Percentiles rank a stretch among this genome's conserved stretches.
phyloP scores from a whole-genome alignment of 257 asterid genomes.

The Lavandula angustifolia region DNA sequence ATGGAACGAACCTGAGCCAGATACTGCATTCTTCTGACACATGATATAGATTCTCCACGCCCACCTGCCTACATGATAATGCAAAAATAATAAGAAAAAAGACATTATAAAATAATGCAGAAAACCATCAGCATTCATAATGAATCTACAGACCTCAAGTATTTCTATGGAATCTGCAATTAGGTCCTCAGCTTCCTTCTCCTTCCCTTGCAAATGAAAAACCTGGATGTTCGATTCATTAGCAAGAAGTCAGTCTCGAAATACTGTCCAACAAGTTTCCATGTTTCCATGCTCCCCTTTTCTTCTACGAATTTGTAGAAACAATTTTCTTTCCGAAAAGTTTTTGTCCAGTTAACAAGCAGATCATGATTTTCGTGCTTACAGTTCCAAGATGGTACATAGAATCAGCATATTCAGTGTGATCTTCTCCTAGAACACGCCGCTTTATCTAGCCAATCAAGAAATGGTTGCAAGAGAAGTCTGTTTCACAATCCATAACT shows the following conservation, averaged over 20 bases:
- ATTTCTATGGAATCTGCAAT: slow-evolving; percentile 64
- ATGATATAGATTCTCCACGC: slow-evolving; percentile 61
- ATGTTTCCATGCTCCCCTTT: slow-evolving; percentile 11
- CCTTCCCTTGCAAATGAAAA: slow-evolving; percentile 66
- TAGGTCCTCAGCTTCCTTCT: slow-evolving; percentile 73
- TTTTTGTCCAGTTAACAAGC: not conserved
- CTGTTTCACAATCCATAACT: slow-evolving; percentile 29
- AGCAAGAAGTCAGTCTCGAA: slow-evolving; percentile 13
- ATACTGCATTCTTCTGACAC: slow-evolving; percentile 73
- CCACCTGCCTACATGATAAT: slow-evolving; percentile 65
- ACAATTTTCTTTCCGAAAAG: not conserved
- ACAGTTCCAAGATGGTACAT: slow-evolving; percentile 91
- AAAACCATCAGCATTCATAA: slow-evolving; percentile 29
- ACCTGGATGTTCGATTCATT: slow-evolving; percentile 50
- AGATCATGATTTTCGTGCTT: slow-evolving; percentile 38
- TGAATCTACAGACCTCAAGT: slow-evolving; percentile 63
- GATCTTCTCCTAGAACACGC: slow-evolving; percentile 78
- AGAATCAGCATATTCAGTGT: slow-evolving; percentile 88
- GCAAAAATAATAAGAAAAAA: slow-evolving; percentile 28
- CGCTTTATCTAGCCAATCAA: slow-evolving; percentile 65
- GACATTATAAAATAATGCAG: slow-evolving; percentile 4
- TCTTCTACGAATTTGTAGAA: slow-evolving; percentile 1
- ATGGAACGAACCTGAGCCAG: slow-evolving; percentile 70
- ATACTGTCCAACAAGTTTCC: not conserved
- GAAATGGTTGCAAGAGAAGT: slow-evolving; percentile 31